phyloP scores from a whole-genome alignment of 805 yeast genomes.

The Candida sanyiensis region DNA sequence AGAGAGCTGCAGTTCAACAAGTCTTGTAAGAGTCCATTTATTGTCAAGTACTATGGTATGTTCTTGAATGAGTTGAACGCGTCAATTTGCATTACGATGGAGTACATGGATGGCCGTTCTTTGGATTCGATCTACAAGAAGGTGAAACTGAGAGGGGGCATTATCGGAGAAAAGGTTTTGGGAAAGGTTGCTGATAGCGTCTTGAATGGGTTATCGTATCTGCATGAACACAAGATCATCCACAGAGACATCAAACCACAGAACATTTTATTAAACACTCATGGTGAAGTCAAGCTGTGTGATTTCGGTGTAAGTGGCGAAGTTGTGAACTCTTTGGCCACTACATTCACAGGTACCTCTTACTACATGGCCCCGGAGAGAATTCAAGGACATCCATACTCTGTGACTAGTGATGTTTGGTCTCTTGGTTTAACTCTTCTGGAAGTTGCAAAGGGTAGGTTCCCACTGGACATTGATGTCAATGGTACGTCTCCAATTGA shows the following conservation, averaged over 20 bases:
- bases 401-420: constrained; percentile 96
- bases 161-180: constrained; percentile 88
- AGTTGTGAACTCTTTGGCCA: constrained; percentile 89
- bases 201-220: constrained; percentile 75
- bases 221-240: constrained; percentile 82
- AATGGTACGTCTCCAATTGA: constrained; percentile 76
- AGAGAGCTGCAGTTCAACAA: constrained; percentile 88
- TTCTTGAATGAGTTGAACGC: constrained; percentile 71
- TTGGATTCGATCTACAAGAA: constrained; percentile 85
- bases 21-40: constrained; percentile 73
- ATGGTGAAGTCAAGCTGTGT: constrained; percentile 86
- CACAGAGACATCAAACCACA: constrained; percentile 97
- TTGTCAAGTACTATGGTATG: constrained; percentile 91
- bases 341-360: constrained; percentile 95
- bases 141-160: constrained; percentile 66
- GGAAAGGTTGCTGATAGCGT: constrained; percentile 89
- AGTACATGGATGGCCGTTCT: constrained; percentile 91
- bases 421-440: constrained; percentile 85
- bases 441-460: constrained; percentile 89
- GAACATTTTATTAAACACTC: constrained; percentile 68
- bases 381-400: constrained; percentile 90
- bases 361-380: constrained; percentile 99
- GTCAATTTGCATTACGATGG: constrained; percentile 92
- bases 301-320: constrained; percentile 98
- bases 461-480: constrained; percentile 53